phyloP scores from a whole-genome alignment of 768 basidiomycete species.

The Crassisporium funariophilum region DNA sequence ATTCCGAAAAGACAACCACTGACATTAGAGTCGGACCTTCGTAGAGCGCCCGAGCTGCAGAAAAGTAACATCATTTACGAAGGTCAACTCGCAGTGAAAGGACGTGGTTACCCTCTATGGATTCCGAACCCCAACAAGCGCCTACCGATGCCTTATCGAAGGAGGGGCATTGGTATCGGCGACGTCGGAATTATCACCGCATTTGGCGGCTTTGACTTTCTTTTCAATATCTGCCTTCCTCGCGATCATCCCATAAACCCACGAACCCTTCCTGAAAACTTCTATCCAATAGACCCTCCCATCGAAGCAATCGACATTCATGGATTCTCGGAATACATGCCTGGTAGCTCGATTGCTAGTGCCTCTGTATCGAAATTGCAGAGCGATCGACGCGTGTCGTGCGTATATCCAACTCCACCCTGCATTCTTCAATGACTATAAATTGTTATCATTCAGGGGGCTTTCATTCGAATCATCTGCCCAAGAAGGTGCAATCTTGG shows the following conservation, averaged over 20 bases:
- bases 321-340: constrained; percentile 8
- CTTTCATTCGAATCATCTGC: constrained; percentile 15
- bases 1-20: too few relatives aligned
- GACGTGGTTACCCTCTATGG: constrained; percentile 15
- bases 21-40: too few relatives aligned
- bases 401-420: not conserved
- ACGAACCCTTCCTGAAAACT: constrained; percentile 1
- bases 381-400: not conserved
- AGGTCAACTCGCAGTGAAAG: too few relatives aligned
- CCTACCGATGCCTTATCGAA: constrained; percentile 11
- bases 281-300: constrained; percentile 9
- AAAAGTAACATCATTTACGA: too few relatives aligned
- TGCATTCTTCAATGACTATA: not conserved
- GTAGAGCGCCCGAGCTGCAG: too few relatives aligned
- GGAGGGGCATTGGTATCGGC: constrained; percentile 15
- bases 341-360: constrained; percentile 10
- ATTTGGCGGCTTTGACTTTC: constrained; percentile 14
- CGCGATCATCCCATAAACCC: constrained; percentile 14
- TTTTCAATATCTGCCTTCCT: constrained; percentile 18
- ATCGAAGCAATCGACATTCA: constrained; percentile 5
- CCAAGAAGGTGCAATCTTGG: constrained; percentile 22
- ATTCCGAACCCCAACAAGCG: constrained; percentile 10
- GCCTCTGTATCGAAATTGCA: constrained; percentile 1
- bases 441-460: constrained; percentile 4
- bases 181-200: constrained; percentile 16